These are phyloP conservation scores for Kwoniella dendrophila DNA, from an alignment of 768 basidiomycete species.

Conservation along the genomic window DNA sequence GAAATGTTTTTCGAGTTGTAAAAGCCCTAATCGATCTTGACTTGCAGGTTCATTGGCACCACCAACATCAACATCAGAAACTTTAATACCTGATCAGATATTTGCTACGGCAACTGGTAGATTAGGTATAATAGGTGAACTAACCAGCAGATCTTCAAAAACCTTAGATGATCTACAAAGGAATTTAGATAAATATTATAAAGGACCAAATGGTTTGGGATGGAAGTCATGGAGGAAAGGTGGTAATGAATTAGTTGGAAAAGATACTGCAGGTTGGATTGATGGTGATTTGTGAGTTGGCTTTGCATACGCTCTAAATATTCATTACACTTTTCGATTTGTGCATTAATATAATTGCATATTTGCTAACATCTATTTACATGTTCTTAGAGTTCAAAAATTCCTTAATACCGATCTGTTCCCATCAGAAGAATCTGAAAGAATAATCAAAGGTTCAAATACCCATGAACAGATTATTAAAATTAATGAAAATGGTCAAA, in stretches of 20 bases:
- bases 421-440: conserved; percentile 28
- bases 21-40: background rate
- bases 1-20: background rate
- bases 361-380: background rate
- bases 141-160: conserved; percentile 34
- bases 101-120: conserved; percentile 50
- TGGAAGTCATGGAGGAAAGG: conserved; percentile 40
- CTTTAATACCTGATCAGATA: conserved; percentile 43
- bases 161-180: conserved; percentile 50
- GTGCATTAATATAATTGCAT: background rate
- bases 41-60: conserved; percentile 45
- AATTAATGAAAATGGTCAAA: conserved; percentile 15
- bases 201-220: conserved; percentile 41
- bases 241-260: conserved; percentile 36
- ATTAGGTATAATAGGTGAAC: conserved; percentile 51
- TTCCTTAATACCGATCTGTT: conserved; percentile 38
- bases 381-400: conserved; percentile 44
- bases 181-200: conserved; percentile 44
- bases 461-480: conserved; percentile 32
- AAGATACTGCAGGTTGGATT: conserved; percentile 50
- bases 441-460: conserved; percentile 33
- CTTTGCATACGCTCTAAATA: too few relatives aligned
- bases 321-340: background rate
- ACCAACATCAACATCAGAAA: conserved; percentile 32
- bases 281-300: conserved; percentile 55